These are phyloP conservation scores for Lippia alba DNA, from an alignment of 305 asterid genomes.

Conservation along the genomic window DNA sequence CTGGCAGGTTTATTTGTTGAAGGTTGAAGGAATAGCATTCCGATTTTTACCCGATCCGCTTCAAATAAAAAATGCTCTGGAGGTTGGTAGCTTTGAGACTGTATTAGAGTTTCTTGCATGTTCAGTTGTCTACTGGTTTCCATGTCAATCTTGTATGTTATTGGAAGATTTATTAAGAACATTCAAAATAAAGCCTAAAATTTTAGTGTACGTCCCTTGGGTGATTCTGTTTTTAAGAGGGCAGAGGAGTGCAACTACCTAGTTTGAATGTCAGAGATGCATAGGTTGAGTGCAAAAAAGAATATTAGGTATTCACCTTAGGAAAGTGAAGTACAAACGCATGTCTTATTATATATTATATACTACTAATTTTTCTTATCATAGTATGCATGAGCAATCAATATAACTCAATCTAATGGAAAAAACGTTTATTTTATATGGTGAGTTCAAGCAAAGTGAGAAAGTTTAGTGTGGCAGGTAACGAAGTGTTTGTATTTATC, in stretches of 20 bases:
- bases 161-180: not conserved
- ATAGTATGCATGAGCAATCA: not conserved
- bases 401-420: not conserved
- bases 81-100: constrained; percentile 54
- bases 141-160: not conserved
- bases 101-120: constrained; percentile 9
- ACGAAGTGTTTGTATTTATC: not conserved
- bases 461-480: not conserved
- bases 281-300: not conserved
- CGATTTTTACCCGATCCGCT: constrained; percentile 96
- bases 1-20: constrained; percentile 89
- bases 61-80: constrained; percentile 89
- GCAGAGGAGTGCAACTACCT: too few species aligned
- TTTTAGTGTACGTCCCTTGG: not conserved
- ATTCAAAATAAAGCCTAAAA: not conserved
- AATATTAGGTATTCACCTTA: not conserved
- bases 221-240: too few species aligned
- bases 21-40: constrained; percentile 98
- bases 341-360: too few species aligned
- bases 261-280: too few species aligned
- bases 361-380: not conserved
- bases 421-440: not conserved
- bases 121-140: not conserved
- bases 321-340: too few species aligned
- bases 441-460: not conserved